Conservation (phyloP, 108 stramenopile species). For the Chaetoceros tenuissimus region DNA sequence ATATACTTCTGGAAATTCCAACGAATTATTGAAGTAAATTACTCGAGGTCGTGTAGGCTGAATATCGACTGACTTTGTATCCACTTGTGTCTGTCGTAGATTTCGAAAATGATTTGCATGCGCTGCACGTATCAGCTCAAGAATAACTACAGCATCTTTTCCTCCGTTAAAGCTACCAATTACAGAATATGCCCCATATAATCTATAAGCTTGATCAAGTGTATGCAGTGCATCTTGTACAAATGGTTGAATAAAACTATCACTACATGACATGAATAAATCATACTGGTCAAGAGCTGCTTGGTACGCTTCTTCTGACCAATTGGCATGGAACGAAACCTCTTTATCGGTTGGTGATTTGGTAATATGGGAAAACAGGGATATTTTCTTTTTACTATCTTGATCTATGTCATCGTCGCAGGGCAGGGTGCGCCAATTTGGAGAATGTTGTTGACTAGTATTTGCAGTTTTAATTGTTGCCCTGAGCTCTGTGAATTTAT, state of each 20-base stretch:
- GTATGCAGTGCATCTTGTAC: constrained; percentile 54
- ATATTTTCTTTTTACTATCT: no score
- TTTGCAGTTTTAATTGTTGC: no score
- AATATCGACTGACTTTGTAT: constrained; percentile 6
- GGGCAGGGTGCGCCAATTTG: no score
- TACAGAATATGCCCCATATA: constrained; percentile 72
- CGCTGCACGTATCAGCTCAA: constrained; percentile 89
- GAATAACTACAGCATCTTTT: constrained; percentile 95
- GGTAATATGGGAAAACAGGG: no score
- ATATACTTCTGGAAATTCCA: constrained; percentile 74
- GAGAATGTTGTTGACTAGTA: no score
- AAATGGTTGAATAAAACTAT: constrained; percentile 40
- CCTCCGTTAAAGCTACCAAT: constrained; percentile 95
- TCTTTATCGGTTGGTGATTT: no score
- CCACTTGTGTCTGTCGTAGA: constrained; percentile 16
- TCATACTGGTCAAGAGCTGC: constrained; percentile 54
- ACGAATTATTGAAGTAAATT: constrained; percentile 71
- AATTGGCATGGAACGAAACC: no score
- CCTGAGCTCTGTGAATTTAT: no score
- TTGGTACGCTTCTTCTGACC: constrained; percentile 54
- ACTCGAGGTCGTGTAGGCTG: constrained; percentile 48
- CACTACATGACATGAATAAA: constrained; percentile 38
- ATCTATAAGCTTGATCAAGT: constrained; percentile 66
- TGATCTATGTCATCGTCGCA: no score
- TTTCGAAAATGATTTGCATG: constrained; percentile 62